Percentiles rank a stretch among this genome's conserved stretches.
Conservation (phyloP, 768 basidiomycete genomes). For the Mycena venus region DNA sequence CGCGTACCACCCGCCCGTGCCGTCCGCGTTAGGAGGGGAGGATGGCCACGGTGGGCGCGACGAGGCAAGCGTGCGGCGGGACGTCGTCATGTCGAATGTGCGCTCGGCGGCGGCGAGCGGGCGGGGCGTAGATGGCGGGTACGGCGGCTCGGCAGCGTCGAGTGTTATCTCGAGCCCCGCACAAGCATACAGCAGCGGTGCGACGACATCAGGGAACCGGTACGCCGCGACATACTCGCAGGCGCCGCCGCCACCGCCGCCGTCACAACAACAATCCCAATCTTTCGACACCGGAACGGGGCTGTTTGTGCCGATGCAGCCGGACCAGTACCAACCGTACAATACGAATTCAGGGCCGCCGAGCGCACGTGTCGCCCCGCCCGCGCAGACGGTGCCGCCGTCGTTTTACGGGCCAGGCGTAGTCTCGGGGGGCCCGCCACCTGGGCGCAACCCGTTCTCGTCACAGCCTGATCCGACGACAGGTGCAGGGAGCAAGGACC, state of each 20-base stretch:
- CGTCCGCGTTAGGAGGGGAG: slow-evolving; percentile 59
- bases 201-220: slow-evolving; percentile 69
- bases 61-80: slow-evolving; percentile 58
- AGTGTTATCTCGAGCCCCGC: slow-evolving; percentile 80
- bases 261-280: slow-evolving; percentile 50
- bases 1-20: slow-evolving; percentile 67
- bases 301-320: slow-evolving; percentile 87
- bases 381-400: slow-evolving; percentile 65
- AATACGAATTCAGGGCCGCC: slow-evolving; percentile 54
- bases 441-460: slow-evolving; percentile 57
- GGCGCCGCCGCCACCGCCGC: slow-evolving; percentile 50
- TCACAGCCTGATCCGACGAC: slow-evolving; percentile 50
- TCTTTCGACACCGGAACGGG: slow-evolving; percentile 72
- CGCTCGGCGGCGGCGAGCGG: slow-evolving; percentile 64
- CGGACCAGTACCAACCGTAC: slow-evolving; percentile 81
- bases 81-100: slow-evolving; percentile 87
- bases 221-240: slow-evolving; percentile 71
- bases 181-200: slow-evolving; percentile 72
- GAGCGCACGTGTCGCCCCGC: slow-evolving; percentile 54
- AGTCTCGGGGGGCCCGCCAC: slow-evolving; percentile 60
- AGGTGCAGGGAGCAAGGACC: slow-evolving; percentile 61
- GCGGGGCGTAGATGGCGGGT: slow-evolving; percentile 55
- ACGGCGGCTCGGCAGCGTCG: slow-evolving; percentile 4
- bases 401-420: slow-evolving; percentile 82
- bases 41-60: no score